phyloP scores from a whole-genome alignment of 2,329 filamentous ascomycete species.

The Lasiodiplodia gonubiensis region DNA sequence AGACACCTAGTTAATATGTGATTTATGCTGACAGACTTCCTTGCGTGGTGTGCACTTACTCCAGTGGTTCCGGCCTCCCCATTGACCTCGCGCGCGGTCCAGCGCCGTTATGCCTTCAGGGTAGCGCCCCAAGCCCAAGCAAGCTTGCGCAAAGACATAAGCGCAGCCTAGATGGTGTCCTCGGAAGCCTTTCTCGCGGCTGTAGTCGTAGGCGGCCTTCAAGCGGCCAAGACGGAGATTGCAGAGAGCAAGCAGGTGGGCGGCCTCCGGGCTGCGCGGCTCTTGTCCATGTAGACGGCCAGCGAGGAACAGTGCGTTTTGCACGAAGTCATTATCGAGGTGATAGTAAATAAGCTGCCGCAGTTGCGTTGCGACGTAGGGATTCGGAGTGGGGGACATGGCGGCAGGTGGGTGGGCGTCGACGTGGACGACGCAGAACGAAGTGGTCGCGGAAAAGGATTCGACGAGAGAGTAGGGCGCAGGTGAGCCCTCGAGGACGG shows the following conservation, averaged over 20 bases:
- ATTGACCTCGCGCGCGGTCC: slow-evolving; percentile 79
- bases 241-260: slow-evolving; percentile 83
- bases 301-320: slow-evolving; percentile 93
- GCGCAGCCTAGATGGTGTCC: slow-evolving; percentile 83
- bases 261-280: slow-evolving; percentile 76
- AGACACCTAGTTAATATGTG: neutral
- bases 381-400: slow-evolving; percentile 60
- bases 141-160: slow-evolving; percentile 91
- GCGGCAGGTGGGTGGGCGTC: slow-evolving; percentile 12
- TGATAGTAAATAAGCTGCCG: slow-evolving; percentile 72
- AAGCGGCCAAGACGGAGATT: slow-evolving; percentile 82
- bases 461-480: slow-evolving; percentile 3
- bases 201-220: slow-evolving; percentile 84
- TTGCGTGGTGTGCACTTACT: slow-evolving; percentile 61
- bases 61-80: slow-evolving; percentile 76
- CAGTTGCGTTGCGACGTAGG: slow-evolving; percentile 64
- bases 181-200: slow-evolving; percentile 71
- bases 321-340: slow-evolving; percentile 86
- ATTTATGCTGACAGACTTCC: neutral
- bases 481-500: slow-evolving; percentile 7
- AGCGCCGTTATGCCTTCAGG: slow-evolving; percentile 82
- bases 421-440: neutral
- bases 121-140: slow-evolving; percentile 76
- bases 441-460: slow-evolving; percentile 4
- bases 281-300: slow-evolving; percentile 86